Percentiles rank a stretch among this genome's conserved stretches.
Conservation (phyloP, 2,329 filamentous ascomycete species). For the Neonectria punicea region DNA sequence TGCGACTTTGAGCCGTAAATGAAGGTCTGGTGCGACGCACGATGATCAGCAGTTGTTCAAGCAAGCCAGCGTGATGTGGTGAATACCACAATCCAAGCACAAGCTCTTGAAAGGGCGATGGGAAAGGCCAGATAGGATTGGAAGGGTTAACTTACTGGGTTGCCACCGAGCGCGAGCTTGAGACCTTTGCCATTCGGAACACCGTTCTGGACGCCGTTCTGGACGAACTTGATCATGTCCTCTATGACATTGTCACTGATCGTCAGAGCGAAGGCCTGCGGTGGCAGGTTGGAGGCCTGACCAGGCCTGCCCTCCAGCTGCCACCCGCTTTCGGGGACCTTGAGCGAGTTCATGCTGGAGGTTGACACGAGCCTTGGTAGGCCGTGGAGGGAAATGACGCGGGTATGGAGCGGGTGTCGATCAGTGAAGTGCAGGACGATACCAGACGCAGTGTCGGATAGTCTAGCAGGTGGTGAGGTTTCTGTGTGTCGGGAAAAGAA, state of each 20-base stretch:
- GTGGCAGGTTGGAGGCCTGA: slow-evolving; percentile 57
- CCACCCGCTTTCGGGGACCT: slow-evolving; percentile 68
- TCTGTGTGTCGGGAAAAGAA: slow-evolving; percentile 3
- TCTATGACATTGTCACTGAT: slow-evolving; percentile 68
- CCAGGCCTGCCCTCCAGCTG: slow-evolving; percentile 63
- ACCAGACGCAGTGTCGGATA: slow-evolving; percentile 25
- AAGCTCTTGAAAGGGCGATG: not conserved
- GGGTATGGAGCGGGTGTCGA: slow-evolving; percentile 39
- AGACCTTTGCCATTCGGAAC: slow-evolving; percentile 60
- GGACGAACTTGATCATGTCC: slow-evolving; percentile 69
- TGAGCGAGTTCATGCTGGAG: slow-evolving; percentile 62
- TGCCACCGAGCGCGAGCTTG: slow-evolving; percentile 66
- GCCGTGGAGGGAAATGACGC: slow-evolving; percentile 45
- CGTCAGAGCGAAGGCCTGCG: slow-evolving; percentile 68
- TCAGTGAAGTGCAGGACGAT: slow-evolving; percentile 30
- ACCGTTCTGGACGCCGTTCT: slow-evolving; percentile 40
- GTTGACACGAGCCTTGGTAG: slow-evolving; percentile 41
- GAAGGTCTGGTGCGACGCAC: slow-evolving; percentile 56
- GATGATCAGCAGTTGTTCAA: slow-evolving; percentile 28
- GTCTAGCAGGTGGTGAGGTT: slow-evolving; percentile 20
- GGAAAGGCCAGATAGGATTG: slow-evolving; percentile 29
- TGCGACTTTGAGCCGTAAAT: slow-evolving; percentile 64
- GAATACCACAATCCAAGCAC: not conserved
- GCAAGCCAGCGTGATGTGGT: not conserved
- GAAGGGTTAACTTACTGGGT: slow-evolving; percentile 62